These are phyloP conservation scores for Heliamphora pulchella DNA, from an alignment of 179 eudicot species.

Conservation along the genomic window DNA sequence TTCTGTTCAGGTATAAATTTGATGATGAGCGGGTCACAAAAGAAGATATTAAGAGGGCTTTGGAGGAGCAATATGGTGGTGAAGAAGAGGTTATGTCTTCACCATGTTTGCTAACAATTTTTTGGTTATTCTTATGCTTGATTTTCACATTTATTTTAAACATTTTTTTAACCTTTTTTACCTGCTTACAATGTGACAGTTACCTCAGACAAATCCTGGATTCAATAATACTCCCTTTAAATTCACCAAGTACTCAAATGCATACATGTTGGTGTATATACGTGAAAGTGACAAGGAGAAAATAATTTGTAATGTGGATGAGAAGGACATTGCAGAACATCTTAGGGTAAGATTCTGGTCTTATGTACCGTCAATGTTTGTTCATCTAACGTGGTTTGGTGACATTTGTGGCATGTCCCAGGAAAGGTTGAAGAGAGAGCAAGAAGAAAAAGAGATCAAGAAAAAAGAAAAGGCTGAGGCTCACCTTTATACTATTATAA, in stretches of 20 bases:
- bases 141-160: not conserved
- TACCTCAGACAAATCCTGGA: slow-evolving; percentile 65
- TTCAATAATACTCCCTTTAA: slow-evolving; percentile 63
- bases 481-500: slow-evolving; percentile 61
- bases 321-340: slow-evolving; percentile 66
- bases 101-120: slow-evolving; percentile 8
- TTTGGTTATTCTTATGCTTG: not conserved
- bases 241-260: slow-evolving; percentile 67
- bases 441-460: slow-evolving; percentile 63
- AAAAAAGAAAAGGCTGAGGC: slow-evolving; percentile 77
- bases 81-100: slow-evolving; percentile 56
- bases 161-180: not conserved
- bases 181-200: slow-evolving; percentile 25
- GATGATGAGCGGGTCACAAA: slow-evolving; percentile 75
- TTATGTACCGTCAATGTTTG: not conserved
- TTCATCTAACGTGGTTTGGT: not conserved
- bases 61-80: slow-evolving; percentile 76
- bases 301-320: slow-evolving; percentile 64
- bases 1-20: slow-evolving; percentile 50
- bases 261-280: slow-evolving; percentile 68
- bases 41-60: slow-evolving; percentile 66
- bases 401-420: slow-evolving; percentile 20
- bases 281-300: slow-evolving; percentile 69
- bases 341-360: slow-evolving; percentile 39
- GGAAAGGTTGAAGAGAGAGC: slow-evolving; percentile 66